phyloP scores from a whole-genome alignment of 441 rosid species.

The Flueggea neowawraea region DNA sequence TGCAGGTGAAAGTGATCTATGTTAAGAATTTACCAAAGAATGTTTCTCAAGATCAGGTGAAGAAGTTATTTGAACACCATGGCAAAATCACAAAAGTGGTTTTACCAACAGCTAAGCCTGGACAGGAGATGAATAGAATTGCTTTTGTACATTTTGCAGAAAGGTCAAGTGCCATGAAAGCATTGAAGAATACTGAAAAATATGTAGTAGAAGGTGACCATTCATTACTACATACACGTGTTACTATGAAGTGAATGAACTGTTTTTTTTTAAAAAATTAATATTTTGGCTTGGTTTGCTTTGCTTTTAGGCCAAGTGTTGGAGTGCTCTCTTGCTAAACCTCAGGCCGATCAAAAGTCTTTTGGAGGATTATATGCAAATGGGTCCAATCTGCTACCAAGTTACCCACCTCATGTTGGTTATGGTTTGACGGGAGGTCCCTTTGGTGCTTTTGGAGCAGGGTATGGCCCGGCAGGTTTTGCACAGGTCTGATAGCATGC shows the following conservation, averaged over 20 bases:
- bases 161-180: slow-evolving; percentile 74
- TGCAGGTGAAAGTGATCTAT: slow-evolving; percentile 79
- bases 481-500: slow-evolving; percentile 36
- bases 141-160: slow-evolving; percentile 82
- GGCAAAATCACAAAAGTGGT: slow-evolving; percentile 68
- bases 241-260: background rate
- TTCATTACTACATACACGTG: no score
- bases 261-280: no score
- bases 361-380: slow-evolving; percentile 38
- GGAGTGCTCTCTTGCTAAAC: slow-evolving; percentile 85
- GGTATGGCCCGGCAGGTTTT: slow-evolving; percentile 50
- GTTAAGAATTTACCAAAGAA: slow-evolving; percentile 76
- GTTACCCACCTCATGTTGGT: slow-evolving; percentile 54
- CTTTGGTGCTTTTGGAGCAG: slow-evolving; percentile 29
- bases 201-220: slow-evolving; percentile 67
- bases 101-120: slow-evolving; percentile 69
- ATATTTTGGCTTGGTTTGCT: background rate
- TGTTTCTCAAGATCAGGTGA: slow-evolving; percentile 55
- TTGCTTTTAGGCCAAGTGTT: slow-evolving; percentile 48
- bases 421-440: slow-evolving; percentile 45
- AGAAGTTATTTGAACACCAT: slow-evolving; percentile 56
- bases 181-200: slow-evolving; percentile 66
- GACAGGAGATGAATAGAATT: slow-evolving; percentile 64
- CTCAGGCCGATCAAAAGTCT: slow-evolving; percentile 68
- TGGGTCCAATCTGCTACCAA: slow-evolving; percentile 52